Evolutionary conservation across 2,329 filamentous ascomycete genomes (phyloP).

Genomic region (Colletotrichum destructivum): DNA sequence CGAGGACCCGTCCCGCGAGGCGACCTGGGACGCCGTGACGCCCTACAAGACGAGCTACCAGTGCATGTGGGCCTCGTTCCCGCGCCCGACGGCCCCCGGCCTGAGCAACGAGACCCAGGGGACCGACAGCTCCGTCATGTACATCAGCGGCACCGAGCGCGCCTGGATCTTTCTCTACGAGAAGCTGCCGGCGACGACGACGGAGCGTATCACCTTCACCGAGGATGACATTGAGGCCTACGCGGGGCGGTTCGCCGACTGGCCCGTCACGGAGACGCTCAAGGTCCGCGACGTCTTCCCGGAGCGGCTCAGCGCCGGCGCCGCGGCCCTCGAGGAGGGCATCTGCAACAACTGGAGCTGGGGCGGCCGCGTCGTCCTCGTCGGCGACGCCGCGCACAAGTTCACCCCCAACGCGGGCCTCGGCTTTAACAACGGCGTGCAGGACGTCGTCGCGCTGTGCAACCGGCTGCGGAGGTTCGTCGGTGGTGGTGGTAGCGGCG

Average conservation of each 20-base stretch:
- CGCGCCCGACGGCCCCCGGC: conserved; percentile 45
- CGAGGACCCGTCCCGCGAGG: conserved; percentile 27
- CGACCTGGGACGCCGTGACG: conserved; percentile 28
- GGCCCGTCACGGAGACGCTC: conserved; percentile 46
- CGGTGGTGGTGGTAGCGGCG: neutral
- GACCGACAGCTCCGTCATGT: conserved; percentile 47
- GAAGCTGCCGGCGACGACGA: conserved; percentile 47
- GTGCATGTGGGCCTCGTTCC: conserved; percentile 54
- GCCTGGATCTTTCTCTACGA: conserved; percentile 54
- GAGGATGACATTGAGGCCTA: conserved; percentile 47
- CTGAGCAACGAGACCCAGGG: conserved; percentile 51
- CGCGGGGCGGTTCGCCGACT: conserved; percentile 47
- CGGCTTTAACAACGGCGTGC: conserved; percentile 54
- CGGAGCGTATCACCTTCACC: conserved; percentile 47
- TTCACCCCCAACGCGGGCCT: conserved; percentile 54
- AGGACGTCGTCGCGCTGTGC: conserved; percentile 50
- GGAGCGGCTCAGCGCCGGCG: conserved; percentile 46
- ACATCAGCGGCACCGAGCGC: conserved; percentile 48
- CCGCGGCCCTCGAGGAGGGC: conserved; percentile 56
- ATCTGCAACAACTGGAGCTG: conserved; percentile 54
- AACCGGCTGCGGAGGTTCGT: conserved; percentile 47
- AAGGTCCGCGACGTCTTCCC: conserved; percentile 51
- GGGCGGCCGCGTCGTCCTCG: conserved; percentile 53
- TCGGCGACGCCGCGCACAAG: conserved; percentile 56
- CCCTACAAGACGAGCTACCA: conserved; percentile 49